phyloP scores from a whole-genome alignment of 2,329 filamentous ascomycete species.

The Xylaria sp. region DNA sequence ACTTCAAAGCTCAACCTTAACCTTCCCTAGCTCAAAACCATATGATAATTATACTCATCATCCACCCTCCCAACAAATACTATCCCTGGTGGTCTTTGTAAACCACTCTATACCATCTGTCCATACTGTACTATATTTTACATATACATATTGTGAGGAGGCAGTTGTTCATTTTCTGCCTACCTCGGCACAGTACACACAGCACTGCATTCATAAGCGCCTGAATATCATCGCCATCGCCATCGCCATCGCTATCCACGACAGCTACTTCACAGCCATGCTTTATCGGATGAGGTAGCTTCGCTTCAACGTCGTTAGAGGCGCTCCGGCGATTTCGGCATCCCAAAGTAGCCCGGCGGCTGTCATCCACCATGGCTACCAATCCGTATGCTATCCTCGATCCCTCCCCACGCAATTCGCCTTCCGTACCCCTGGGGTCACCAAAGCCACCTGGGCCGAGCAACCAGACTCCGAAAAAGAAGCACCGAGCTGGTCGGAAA shows the following conservation, averaged over 20 bases:
- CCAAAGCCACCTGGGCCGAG: slow-evolving; percentile 25
- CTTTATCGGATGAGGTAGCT: not conserved
- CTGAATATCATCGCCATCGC: not conserved
- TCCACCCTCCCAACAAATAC: not conserved
- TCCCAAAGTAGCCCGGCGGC: not conserved
- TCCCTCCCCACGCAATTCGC: slow-evolving; percentile 51
- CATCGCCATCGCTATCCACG: not conserved
- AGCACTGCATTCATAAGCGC: not conserved
- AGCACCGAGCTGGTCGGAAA: slow-evolving; percentile 76
- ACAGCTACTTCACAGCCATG: slow-evolving; percentile 8
- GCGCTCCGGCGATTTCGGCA: not conserved
- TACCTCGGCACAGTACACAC: too few species aligned
- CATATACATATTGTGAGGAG: not conserved
- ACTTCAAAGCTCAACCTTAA: not conserved
- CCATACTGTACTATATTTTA: not conserved
- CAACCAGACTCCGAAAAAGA: slow-evolving; percentile 63
- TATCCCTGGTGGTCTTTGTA: not conserved
- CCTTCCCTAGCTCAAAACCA: not conserved
- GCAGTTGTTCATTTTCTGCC: not conserved
- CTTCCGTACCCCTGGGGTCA: slow-evolving; percentile 9
- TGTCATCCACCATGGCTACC: slow-evolving; percentile 36
- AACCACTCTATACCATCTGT: not conserved
- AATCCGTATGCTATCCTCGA: slow-evolving; percentile 68
- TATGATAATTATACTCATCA: not conserved
- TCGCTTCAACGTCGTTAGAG: not conserved